Base-by-base conservation (phyloP, 225 moss, liverwort and hornwort genomes). In the Pseudisothecium myosuroides region DNA sequence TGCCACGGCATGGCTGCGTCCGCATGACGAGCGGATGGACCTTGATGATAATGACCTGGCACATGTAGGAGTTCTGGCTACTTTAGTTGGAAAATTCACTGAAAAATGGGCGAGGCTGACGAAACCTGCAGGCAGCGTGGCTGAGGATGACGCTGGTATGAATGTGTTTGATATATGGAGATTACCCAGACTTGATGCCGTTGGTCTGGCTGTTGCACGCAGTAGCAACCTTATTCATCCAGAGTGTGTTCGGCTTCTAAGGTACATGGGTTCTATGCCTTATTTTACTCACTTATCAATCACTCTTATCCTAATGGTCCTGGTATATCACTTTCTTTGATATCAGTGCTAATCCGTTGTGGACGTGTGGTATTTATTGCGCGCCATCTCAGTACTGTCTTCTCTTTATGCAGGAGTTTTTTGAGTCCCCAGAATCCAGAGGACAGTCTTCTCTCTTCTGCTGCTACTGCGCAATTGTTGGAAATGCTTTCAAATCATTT, bases 221-320 rank as follows among this genome's bases (percentile, higher is more conserved):
- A 90, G 95, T 83, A 89, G 77, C 83, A 88, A 91, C 83, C 92
- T 99, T 59, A 75, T 88, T 77, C 91, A 95, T 81, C 95, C 96
- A 58, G 92, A 93, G 60, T 94, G 95, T 88, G 90, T 95, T 90
- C 93, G 92, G 67, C 94, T 99, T 89, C 71, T 97, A 71, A 96
- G 95, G 98, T 98, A 85, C 43, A 75, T 87, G 86, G 65, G 54
- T 65, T 43, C 77, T 60, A 88, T 89, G 18, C 62, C 41, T 76
- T 81, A 41, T 62, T 79, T n/a, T 79, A 41, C 78, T 59, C 64
- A 50, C 59, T 43, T 88, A 49, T 58, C 54, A 88, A 47, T 76
- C 65, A 56, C 63, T 77, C 47, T 92, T 82, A 68, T 84, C 27
- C 34, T 68, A 83, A 73, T 75, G 60, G 80, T 88, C 55, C 58